These are phyloP conservation scores for Fusarium redolens DNA, from an alignment of 2,329 filamentous ascomycete genomes.

Conservation along the genomic window DNA sequence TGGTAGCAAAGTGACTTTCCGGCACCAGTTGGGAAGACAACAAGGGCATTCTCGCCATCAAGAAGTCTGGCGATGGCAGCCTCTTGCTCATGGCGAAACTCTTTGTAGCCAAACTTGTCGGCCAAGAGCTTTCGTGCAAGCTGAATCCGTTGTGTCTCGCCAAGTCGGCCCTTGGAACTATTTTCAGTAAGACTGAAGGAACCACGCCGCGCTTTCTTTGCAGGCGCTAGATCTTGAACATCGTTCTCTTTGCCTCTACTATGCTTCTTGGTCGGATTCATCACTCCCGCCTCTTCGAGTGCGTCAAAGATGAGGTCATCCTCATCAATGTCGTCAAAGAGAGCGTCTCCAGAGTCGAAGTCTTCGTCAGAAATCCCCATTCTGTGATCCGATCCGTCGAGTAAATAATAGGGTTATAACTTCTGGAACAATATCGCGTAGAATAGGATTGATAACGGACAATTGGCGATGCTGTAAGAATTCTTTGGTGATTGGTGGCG, in stretches of 20 bases:
- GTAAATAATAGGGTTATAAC: not conserved
- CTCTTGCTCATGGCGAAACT: slow-evolving; percentile 59
- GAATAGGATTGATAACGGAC: fast-evolving
- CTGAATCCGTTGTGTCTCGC: slow-evolving; percentile 4
- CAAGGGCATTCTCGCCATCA: slow-evolving; percentile 54
- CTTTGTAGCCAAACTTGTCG: slow-evolving; percentile 53
- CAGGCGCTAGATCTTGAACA: not conserved
- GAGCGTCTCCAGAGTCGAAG: slow-evolving; percentile 45
- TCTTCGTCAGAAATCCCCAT: slow-evolving; percentile 34
- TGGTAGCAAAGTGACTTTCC: slow-evolving; percentile 64
- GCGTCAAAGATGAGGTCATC: slow-evolving; percentile 39
- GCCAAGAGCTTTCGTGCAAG: slow-evolving; percentile 48
- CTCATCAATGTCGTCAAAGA: slow-evolving; percentile 40
- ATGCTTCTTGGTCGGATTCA: slow-evolving; percentile 23
- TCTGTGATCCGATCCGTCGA: not conserved
- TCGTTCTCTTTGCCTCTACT: slow-evolving; percentile 6
- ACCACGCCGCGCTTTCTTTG: slow-evolving; percentile 28
- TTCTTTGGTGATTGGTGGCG: not conserved
- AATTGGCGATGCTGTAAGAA: not conserved
- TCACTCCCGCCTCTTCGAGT: slow-evolving; percentile 26
- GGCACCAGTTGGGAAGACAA: slow-evolving; percentile 60
- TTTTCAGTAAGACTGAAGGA: not conserved
- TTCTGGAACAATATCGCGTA: not conserved
- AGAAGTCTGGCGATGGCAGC: slow-evolving; percentile 54
- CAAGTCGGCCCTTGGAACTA: not conserved